These are phyloP conservation scores for Melocanna baccifera DNA, from an alignment of 176 grass and related monocot species.

Conservation along the genomic window DNA sequence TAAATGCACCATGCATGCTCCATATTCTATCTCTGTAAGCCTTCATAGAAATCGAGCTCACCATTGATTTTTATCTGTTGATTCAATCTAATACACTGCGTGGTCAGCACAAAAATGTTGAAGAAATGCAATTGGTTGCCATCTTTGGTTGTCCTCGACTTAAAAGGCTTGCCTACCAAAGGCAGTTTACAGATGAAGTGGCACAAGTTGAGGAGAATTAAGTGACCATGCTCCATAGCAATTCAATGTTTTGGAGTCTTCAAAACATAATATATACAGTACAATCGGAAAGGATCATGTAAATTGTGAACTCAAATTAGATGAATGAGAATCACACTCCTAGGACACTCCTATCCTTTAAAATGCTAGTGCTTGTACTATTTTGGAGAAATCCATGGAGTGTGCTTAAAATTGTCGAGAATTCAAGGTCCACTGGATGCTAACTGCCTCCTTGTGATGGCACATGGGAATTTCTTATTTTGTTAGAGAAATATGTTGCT, in stretches of 20 bases:
- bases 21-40: not conserved
- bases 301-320: conserved; percentile 15
- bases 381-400: conserved; percentile 3
- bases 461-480: conserved; percentile 40
- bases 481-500: conserved; percentile 23
- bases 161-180: not conserved
- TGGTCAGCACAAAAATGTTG: not conserved
- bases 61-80: not conserved
- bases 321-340: not conserved
- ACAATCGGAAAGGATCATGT: not conserved
- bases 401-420: conserved; percentile 25
- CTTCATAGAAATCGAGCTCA: not conserved
- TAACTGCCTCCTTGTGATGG: conserved; percentile 31
- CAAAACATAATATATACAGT: not conserved
- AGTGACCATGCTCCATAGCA: not conserved
- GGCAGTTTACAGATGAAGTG: not conserved
- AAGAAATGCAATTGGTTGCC: not conserved
- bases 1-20: not conserved
- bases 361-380: not conserved
- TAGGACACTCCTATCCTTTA: not conserved
- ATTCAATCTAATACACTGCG: not conserved
- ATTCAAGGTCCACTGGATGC: conserved; percentile 17
- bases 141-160: not conserved
- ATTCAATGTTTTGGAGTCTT: not conserved
- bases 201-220: not conserved